These are phyloP conservation scores for Ustilago shanxiensis DNA, from an alignment of 1,284 basidiomycete species.

Conservation along the genomic window DNA sequence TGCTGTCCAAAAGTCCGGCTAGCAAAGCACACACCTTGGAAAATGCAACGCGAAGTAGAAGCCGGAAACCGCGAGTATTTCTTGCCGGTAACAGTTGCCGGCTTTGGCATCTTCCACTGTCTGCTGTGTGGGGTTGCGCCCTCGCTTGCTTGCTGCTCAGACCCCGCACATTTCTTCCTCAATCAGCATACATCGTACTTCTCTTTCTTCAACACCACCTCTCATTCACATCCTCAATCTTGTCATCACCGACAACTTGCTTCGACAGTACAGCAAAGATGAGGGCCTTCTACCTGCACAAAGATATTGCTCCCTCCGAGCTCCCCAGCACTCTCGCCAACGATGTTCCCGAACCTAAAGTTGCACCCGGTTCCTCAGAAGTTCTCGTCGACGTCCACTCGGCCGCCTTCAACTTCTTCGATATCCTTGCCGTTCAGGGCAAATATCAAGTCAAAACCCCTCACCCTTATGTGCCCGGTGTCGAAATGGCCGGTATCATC, in stretches of 20 bases:
- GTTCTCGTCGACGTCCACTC: conserved; percentile 72
- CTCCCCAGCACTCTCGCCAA: conserved; percentile 52
- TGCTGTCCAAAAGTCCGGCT: not conserved
- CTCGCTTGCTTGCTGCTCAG: not conserved
- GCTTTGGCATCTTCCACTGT: not conserved
- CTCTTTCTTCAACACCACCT: not conserved
- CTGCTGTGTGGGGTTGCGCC: conserved; percentile 1
- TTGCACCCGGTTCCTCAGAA: conserved; percentile 42
- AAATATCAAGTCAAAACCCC: conserved; percentile 66
- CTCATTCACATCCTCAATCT: not conserved
- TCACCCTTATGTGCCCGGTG: conserved; percentile 63
- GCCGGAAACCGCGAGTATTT: conserved; percentile 13
- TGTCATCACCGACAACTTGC: not conserved
- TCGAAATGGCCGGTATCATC: conserved; percentile 86
- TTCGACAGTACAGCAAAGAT: conserved; percentile 25
- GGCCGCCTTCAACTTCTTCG: conserved; percentile 64
- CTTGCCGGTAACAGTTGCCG: conserved; percentile 5
- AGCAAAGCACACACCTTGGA: not conserved
- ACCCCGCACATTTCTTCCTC: not conserved
- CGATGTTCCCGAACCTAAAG: conserved; percentile 52
- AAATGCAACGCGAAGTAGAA: conserved; percentile 1
- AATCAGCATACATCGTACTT: not conserved
- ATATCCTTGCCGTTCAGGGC: conserved; percentile 62
- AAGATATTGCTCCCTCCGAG: conserved; percentile 56
- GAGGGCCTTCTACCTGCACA: conserved; percentile 62